Base-by-base conservation (phyloP, 192 early-diverging fungal species). In the Backusella sp. region DNA sequence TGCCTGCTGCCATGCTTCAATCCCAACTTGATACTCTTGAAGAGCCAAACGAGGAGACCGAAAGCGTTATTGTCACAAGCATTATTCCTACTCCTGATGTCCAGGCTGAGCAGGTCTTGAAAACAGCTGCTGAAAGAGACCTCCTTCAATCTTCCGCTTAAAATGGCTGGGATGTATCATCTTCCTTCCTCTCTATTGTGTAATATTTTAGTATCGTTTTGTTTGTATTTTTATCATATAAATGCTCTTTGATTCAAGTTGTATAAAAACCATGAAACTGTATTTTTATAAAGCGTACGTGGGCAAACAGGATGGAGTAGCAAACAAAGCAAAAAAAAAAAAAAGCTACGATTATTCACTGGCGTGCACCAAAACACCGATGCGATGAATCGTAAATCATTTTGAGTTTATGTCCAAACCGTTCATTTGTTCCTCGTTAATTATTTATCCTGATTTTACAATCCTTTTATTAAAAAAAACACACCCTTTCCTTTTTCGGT, bases 21-120 rank as follows among this genome's bases (percentile, higher is more conserved):
- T 88, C 88, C 30, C 92, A 94, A 83, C 80, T 92, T 66, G 83
- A 81, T 34, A 86, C 87, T 6, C 77, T 93, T 36, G 92, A 93
- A 75, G 82, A 83, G 68, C 88, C 88, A 2, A 49, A 80, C 17
- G 44, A 72, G 36, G 59, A 46, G 4, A 56, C 59, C 6, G 82
- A 80, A 46, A 65, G 26, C 17, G 78, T 77, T 12, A 83, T 83
- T 75, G 73, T 83, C 14, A 62, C 49, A 59, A 65, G 46, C 41
- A 83, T 83, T 49, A 70, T 32, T 46, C 42, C 39, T 30, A 15
- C 70, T 32, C 21, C 70, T 71, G 26, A 15, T 71, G 42, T 32
- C 32, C 36, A 71, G 15, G 70, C 42, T 11, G 23, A 44, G 30
- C 9, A 49, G 46, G 28, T 71, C 28, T 30, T 71, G 15, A 21